These are phyloP conservation scores for Sporobolomyces pararoseus DNA, from an alignment of 768 basidiomycete genomes.

Conservation along the genomic window DNA sequence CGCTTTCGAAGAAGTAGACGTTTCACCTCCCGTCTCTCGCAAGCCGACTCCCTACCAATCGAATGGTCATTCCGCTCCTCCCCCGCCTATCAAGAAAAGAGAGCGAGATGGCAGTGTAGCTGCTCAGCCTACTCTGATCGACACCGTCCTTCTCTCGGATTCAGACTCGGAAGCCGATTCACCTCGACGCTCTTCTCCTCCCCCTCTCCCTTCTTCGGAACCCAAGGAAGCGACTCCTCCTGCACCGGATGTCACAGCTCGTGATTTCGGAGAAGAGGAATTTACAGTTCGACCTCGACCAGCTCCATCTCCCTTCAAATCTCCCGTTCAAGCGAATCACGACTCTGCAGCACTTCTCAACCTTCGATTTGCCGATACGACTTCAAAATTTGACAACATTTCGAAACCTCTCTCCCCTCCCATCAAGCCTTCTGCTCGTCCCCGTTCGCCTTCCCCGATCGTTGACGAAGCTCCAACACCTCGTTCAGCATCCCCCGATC, in stretches of 20 bases:
- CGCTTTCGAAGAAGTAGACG: constrained; percentile 45
- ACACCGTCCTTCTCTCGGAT: constrained; percentile 26
- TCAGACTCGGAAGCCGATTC: constrained; percentile 14
- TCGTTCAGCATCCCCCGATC: background rate
- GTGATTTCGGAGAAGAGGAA: constrained; percentile 15
- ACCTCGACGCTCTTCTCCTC: background rate
- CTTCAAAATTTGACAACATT: background rate
- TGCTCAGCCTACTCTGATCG: constrained; percentile 16
- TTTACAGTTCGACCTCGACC: background rate
- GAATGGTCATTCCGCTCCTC: background rate
- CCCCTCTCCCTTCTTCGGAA: constrained; percentile 4
- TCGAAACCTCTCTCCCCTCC: background rate
- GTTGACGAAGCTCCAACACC: constrained; percentile 1
- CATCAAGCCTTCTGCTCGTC: background rate
- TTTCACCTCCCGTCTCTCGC: background rate
- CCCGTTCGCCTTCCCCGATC: background rate
- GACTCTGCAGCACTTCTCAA: constrained; percentile 4
- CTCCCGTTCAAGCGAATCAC: background rate
- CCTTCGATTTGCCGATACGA: constrained; percentile 12
- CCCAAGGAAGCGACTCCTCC: constrained; percentile 1
- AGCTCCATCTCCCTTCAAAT: background rate
- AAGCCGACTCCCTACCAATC: background rate
- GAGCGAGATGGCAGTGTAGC: too few relatives aligned
- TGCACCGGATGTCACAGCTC: background rate
- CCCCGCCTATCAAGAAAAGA: background rate